These are phyloP conservation scores for Astrothelium macrocarpum DNA, from an alignment of 495 filamentous ascomycete species.

Conservation along the genomic window DNA sequence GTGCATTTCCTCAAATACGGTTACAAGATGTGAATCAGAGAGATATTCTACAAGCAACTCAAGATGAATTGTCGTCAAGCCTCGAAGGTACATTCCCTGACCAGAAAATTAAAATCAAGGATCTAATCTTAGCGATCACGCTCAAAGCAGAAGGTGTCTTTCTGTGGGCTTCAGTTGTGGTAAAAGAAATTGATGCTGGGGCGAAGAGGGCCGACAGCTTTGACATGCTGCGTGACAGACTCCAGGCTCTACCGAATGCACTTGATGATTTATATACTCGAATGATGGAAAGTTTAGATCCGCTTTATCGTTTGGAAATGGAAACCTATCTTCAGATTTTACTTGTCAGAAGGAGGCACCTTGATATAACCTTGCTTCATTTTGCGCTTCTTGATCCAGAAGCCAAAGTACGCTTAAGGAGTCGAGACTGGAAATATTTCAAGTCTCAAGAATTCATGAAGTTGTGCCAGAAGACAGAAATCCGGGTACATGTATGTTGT, in stretches of 20 bases:
- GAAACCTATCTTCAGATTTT: background rate
- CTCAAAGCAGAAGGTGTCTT: constrained; percentile 1
- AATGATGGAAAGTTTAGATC: background rate
- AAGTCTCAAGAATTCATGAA: constrained; percentile 2
- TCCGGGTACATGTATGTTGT: constrained; percentile 1
- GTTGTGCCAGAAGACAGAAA: background rate
- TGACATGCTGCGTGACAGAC: background rate
- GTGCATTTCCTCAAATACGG: background rate
- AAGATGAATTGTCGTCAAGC: background rate
- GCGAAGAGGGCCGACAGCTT: background rate
- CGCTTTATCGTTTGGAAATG: background rate
- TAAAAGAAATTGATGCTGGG: background rate
- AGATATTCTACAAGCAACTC: background rate
- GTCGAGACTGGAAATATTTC: background rate
- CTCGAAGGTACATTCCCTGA: background rate
- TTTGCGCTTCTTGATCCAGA: background rate
- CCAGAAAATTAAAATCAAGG: background rate
- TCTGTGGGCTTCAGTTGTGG: background rate
- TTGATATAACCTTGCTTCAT: background rate
- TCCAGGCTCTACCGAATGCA: background rate
- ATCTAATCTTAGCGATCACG: constrained; percentile 1
- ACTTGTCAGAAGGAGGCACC: background rate
- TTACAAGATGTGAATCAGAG: constrained; percentile 1
- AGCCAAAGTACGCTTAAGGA: background rate
- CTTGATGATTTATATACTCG: background rate